Conservation (phyloP, 1,139 yeast species). For the Pichia kudriavzevii region DNA sequence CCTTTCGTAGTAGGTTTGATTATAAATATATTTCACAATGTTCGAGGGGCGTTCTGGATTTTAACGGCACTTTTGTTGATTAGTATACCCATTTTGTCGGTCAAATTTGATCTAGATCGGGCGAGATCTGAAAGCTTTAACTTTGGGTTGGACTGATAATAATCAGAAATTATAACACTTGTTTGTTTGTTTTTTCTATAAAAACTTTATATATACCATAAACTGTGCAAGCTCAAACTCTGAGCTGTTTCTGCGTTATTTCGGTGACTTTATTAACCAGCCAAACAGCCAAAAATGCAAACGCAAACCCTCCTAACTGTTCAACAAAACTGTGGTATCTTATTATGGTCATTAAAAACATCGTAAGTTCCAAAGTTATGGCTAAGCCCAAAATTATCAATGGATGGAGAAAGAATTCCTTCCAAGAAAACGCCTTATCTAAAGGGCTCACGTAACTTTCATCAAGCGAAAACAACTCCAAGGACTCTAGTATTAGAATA, state of each 20-base stretch:
- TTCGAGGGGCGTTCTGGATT: conserved; percentile 59
- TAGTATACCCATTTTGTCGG: conserved; percentile 44
- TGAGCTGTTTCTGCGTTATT: no score
- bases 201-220: no score
- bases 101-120: conserved; percentile 44
- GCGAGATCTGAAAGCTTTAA: conserved; percentile 42
- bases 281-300: conserved; percentile 33
- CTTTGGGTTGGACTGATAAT: no score
- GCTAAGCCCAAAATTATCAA: conserved; percentile 37
- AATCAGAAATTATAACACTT: no score
- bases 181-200: no score
- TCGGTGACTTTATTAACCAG: no score
- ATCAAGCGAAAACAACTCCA: no score
- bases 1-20: conserved; percentile 59
- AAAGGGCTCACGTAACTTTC: no score
- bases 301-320: conserved; percentile 56
- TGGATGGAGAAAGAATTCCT: conserved; percentile 32
- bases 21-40: conserved; percentile 60
- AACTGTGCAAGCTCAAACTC: no score
- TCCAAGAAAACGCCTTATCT: conserved; percentile 12
- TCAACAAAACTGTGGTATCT: conserved; percentile 80
- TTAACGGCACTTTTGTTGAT: conserved; percentile 41
- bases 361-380: conserved; percentile 69
- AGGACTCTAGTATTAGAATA: conserved; percentile 62
- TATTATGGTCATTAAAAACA: conserved; percentile 77